Base-by-base conservation (phyloP, 192 early-diverging fungal genomes). In the Podila epigama region DNA sequence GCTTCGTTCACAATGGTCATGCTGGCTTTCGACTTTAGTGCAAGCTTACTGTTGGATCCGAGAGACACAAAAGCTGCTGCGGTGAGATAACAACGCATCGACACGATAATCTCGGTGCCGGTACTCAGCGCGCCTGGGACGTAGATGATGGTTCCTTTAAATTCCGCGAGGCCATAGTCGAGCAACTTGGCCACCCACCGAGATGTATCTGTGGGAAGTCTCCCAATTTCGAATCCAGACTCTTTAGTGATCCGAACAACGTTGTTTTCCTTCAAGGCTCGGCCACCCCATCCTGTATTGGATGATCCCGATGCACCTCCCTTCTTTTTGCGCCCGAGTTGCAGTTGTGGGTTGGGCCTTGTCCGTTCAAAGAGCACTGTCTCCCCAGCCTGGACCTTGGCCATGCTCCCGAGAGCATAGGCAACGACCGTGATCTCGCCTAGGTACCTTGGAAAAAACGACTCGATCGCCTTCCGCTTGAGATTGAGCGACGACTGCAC, bases 181-280 rank as follows among this genome's bases (percentile, higher is more conserved):
- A 85, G 48, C n/a, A 87, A 32, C 36, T 75, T 82, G 22, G 84
- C 66, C 16, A 87, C 79, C 72, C 75, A 84, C 15, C 75, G 58
- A 0, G 81, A 42, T 3, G 79, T 81, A 3, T 81, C 83, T 2
- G 68, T 61, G 22, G 79, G 77, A 1, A 87, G 36, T 39, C 85
- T 63, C 27, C 85, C 85, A 44, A 87, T 71, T 58, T 87, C 85
- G 34, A 70, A 39, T n/a, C 79, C 75, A 9, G 37, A 54, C 12
- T 44, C 13, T 4, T 69, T 79, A 11, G 69, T 75, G 34, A 87
- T 82, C 13, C 85, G 81, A n/a, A 87, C 85, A 36, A 87, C 79
- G 34, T 69, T 84, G 69, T 86, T 83, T 29, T 77, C 75, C 40
- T 63, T 66, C 8, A 37, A 5, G 0, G 66, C 60, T 22, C 36